Conservation (phyloP, 1,139 yeast species). For the Diutina scorzettiae region DNA sequence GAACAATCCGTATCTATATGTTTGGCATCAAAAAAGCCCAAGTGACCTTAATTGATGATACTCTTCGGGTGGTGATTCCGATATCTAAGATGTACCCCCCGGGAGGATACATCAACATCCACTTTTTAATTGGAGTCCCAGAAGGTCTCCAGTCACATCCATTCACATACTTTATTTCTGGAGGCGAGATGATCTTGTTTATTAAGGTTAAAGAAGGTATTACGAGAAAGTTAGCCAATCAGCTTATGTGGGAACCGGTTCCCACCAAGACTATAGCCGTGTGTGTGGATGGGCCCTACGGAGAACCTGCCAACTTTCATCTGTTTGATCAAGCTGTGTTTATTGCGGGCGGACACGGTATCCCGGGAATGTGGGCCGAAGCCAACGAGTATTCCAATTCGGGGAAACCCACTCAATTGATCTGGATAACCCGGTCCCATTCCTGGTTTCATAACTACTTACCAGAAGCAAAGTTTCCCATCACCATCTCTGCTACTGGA, state of each 20-base stretch:
- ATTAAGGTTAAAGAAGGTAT: background rate
- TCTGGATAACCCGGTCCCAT: background rate
- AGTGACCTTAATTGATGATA: background rate
- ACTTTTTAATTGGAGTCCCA: background rate
- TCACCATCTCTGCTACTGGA: too few relatives aligned
- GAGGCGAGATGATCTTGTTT: background rate
- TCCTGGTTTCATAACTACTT: background rate
- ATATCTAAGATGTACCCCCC: background rate
- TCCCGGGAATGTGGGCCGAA: slow-evolving; percentile 42
- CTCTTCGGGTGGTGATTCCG: background rate
- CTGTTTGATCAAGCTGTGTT: background rate
- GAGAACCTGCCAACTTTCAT: slow-evolving; percentile 10
- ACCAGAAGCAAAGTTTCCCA: background rate
- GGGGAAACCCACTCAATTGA: background rate
- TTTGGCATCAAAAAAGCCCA: background rate
- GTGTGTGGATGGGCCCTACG: slow-evolving; percentile 37
- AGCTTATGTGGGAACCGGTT: background rate
- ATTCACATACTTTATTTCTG: background rate
- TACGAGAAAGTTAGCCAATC: background rate
- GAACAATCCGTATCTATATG: slow-evolving; percentile 11
- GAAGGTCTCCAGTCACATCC: background rate
- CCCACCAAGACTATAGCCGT: slow-evolving; percentile 16
- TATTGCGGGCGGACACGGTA: slow-evolving; percentile 38
- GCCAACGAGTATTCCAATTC: background rate
- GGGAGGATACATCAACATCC: background rate